phyloP scores from a whole-genome alignment of 164 flowering plant genomes.

The Kalanchoe fedtschenkoi region DNA sequence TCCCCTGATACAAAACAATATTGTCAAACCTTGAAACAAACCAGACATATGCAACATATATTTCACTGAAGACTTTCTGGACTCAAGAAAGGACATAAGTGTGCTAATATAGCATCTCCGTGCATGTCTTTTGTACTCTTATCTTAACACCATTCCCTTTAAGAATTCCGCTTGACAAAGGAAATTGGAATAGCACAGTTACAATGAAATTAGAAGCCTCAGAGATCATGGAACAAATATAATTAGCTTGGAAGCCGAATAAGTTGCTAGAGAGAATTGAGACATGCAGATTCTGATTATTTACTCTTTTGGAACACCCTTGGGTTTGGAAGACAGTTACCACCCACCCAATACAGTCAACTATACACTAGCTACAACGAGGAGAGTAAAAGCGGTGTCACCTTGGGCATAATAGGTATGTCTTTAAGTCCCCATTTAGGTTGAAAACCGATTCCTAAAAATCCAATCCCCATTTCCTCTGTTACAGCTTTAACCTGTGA shows the following conservation, averaged over 20 bases:
- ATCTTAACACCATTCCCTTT: not conserved
- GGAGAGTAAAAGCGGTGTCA: conserved; percentile 14
- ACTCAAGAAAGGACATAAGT: no score
- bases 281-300: not conserved
- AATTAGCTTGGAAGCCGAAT: no score
- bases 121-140: not conserved
- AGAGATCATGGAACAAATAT: not conserved
- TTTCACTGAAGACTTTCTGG: no score
- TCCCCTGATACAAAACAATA: conserved; percentile 53
- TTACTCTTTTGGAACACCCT: not conserved
- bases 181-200: not conserved
- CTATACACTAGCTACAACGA: not conserved
- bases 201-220: not conserved
- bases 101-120: not conserved
- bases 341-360: not conserved
- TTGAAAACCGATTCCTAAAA: conserved; percentile 90
- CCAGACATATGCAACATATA: not conserved
- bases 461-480: conserved; percentile 95
- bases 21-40: not conserved
- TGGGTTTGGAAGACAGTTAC: not conserved
- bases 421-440: conserved; percentile 86
- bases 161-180: not conserved
- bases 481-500: conserved; percentile 93
- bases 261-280: no score
- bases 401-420: conserved; percentile 98